Conservation (phyloP, 768 basidiomycete species). For the Kwoniella heveanensis region DNA sequence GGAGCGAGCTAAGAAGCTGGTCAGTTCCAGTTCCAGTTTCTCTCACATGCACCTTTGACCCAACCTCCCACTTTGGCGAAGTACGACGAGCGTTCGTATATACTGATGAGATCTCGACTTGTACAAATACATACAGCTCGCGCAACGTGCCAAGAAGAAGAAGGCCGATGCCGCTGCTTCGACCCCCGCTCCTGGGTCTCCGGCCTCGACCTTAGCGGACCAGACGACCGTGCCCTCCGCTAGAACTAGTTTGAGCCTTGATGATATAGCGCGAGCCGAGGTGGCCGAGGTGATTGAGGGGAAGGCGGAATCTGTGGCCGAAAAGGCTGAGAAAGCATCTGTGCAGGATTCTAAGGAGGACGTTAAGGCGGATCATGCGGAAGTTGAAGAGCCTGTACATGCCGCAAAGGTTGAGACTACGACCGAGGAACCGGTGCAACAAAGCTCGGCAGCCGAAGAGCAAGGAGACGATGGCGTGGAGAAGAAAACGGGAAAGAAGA, state of each 20-base stretch:
- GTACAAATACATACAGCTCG: slow-evolving; percentile 28
- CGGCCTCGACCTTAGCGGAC: slow-evolving; percentile 31
- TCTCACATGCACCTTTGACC: not conserved
- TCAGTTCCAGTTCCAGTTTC: slow-evolving; percentile 24
- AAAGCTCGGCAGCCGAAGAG: not conserved
- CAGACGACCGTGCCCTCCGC: slow-evolving; percentile 26
- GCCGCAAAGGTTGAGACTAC: not conserved
- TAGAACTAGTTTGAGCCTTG: slow-evolving; percentile 44
- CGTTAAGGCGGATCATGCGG: not conserved
- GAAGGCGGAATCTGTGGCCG: not conserved
- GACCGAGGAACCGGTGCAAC: not conserved
- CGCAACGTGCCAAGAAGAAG: slow-evolving; percentile 37
- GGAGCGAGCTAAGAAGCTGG: slow-evolving; percentile 52
- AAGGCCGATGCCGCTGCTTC: slow-evolving; percentile 14
- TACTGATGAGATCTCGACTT: too few species aligned
- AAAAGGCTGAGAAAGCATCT: not conserved
- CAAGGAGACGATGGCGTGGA: not conserved
- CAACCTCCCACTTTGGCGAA: too few species aligned
- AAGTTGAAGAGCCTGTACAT: slow-evolving; percentile 4
- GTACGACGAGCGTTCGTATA: too few species aligned
- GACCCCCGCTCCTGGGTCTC: slow-evolving; percentile 33
- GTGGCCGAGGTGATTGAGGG: slow-evolving; percentile 6
- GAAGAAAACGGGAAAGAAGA: slow-evolving; percentile 27
- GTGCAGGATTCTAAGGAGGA: slow-evolving; percentile 2
- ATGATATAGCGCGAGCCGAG: slow-evolving; percentile 34